Conservation (phyloP, 352 stramenopile species). For the Phytophthora sp. region DNA sequence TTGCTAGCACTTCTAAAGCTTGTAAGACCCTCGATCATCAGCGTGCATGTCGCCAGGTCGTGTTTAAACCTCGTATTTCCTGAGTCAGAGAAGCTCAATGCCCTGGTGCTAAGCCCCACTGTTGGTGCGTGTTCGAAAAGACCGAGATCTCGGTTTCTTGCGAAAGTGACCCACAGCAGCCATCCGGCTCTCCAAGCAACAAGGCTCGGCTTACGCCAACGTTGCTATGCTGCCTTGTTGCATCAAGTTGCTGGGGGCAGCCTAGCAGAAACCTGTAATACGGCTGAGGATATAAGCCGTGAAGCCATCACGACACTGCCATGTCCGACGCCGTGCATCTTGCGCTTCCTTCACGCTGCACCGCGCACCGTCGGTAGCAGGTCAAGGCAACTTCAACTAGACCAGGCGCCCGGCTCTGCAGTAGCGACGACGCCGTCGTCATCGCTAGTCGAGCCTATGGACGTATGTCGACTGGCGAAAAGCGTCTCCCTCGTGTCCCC, state of each 20-base stretch:
- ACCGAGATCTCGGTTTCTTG: too few relatives aligned
- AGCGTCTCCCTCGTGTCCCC: conserved; percentile 1
- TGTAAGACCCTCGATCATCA: too few relatives aligned
- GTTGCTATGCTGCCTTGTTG: conserved; percentile 1
- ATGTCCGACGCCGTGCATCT: conserved; percentile 7
- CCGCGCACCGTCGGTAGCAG: neutral
- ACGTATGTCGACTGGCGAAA: conserved; percentile 8
- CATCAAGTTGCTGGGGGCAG: too few relatives aligned
- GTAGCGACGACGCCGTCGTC: conserved; percentile 4
- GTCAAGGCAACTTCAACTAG: conserved; percentile 6
- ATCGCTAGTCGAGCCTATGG: conserved; percentile 14
- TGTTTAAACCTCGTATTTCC: too few relatives aligned
- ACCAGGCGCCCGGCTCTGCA: neutral
- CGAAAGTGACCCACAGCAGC: too few relatives aligned
- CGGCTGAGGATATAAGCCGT: too few relatives aligned
- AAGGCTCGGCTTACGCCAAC: neutral
- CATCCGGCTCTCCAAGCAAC: neutral
- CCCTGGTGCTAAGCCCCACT: too few relatives aligned
- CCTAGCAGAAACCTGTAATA: too few relatives aligned
- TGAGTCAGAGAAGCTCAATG: too few relatives aligned
- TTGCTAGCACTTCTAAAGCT: too few relatives aligned
- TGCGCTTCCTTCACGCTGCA: neutral
- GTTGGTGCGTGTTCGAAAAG: too few relatives aligned
- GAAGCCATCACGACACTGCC: neutral
- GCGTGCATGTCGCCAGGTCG: too few relatives aligned